phyloP scores from a whole-genome alignment of 1,139 yeast genomes.

The Candida pseudoviswanathii region DNA sequence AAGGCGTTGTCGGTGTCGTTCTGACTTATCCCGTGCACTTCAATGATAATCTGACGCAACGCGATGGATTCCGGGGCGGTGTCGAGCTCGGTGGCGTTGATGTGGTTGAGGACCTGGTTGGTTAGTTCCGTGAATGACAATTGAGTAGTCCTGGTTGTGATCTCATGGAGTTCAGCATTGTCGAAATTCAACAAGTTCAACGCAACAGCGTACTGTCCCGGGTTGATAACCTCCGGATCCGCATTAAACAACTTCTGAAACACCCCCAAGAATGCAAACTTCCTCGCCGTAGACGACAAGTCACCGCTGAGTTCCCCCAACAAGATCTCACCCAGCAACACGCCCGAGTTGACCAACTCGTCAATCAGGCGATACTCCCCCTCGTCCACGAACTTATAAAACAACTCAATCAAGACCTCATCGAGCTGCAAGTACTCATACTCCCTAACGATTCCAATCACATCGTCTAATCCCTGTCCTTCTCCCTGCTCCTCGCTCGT shows the following conservation, averaged over 20 bases:
- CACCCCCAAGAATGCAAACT: conserved; percentile 14
- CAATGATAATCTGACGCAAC: conserved; percentile 32
- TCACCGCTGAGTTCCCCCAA: neutral
- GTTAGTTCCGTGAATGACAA: conserved; percentile 6
- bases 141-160: conserved; percentile 3
- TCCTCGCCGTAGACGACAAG: conserved; percentile 5
- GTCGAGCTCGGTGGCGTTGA: conserved; percentile 24
- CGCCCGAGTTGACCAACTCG: conserved; percentile 4
- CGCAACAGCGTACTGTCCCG: conserved; percentile 8
- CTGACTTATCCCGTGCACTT: conserved; percentile 39
- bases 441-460: conserved; percentile 8
- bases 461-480: conserved; percentile 14
- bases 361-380: conserved; percentile 4
- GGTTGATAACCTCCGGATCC: conserved; percentile 5
- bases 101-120: conserved; percentile 5
- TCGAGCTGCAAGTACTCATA: conserved; percentile 8
- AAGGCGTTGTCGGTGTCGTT: conserved; percentile 30
- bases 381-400: conserved; percentile 1
- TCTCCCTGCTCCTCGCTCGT: conserved; percentile 18
- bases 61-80: conserved; percentile 27
- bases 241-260: conserved; percentile 14
- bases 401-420: neutral
- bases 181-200: conserved; percentile 11
- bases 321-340: neutral
- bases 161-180: neutral